phyloP scores from a whole-genome alignment of 2,329 filamentous ascomycete species.

The Colletotrichum falcatum region DNA sequence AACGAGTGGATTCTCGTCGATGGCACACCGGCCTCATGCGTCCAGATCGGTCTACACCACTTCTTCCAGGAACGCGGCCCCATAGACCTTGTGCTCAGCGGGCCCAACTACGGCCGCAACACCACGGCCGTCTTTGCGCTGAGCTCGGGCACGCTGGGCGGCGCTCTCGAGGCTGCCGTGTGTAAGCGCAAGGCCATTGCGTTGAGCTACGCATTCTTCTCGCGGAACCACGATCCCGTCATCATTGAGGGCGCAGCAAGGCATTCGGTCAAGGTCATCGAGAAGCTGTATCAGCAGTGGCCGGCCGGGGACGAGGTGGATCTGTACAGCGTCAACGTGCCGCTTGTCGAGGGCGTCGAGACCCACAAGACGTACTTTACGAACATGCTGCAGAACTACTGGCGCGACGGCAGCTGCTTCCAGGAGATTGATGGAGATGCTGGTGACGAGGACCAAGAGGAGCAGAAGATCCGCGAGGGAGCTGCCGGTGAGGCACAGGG shows the following conservation, averaged over 20 bases:
- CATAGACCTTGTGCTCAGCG: conserved; percentile 81
- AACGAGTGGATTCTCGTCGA: conserved; percentile 88
- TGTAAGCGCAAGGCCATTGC: conserved; percentile 81
- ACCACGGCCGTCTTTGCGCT: conserved; percentile 83
- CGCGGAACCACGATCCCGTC: conserved; percentile 82
- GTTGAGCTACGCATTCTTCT: conserved; percentile 90
- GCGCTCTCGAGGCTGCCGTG: conserved; percentile 80
- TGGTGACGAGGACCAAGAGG: conserved; percentile 75
- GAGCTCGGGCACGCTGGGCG: conserved; percentile 82
- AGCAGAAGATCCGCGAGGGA: conserved; percentile 78
- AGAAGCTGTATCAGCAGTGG: conserved; percentile 83
- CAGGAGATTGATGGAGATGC: conserved; percentile 78
- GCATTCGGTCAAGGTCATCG: conserved; percentile 81
- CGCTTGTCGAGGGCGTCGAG: conserved; percentile 81
- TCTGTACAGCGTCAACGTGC: conserved; percentile 93
- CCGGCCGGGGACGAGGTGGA: conserved; percentile 74
- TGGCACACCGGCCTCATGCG: conserved; percentile 83
- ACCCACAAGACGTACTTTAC: conserved; percentile 83
- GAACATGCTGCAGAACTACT: conserved; percentile 89
- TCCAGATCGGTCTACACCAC: conserved; percentile 85
- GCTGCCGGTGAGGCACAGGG: conserved; percentile 60
- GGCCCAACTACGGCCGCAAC: conserved; percentile 87
- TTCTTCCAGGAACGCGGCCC: conserved; percentile 79
- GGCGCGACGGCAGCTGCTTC: conserved; percentile 88
- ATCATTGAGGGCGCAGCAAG: conserved; percentile 83